Evolutionary conservation across 2,329 filamentous ascomycete species (phyloP).

Genomic region (Colletotrichum liriopes): DNA sequence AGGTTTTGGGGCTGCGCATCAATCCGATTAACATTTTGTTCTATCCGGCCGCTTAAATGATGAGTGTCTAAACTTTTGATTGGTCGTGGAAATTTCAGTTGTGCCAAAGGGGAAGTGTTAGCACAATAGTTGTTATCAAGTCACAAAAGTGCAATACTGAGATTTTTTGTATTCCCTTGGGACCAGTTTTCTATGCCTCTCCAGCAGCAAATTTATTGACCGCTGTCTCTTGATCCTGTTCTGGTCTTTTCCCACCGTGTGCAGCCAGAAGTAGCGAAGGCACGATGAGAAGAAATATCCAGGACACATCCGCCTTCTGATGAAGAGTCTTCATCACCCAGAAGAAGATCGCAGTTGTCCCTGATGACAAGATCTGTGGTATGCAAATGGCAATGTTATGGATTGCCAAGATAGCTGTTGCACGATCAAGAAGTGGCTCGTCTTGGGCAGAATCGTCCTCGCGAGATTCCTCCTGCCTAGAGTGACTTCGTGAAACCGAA

Average conservation of each 20-base stretch:
- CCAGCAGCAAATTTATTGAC: background rate
- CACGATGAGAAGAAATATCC: background rate
- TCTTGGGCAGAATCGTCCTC: background rate
- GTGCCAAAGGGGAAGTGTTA: no score
- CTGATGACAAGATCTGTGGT: background rate
- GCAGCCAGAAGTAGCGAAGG: background rate
- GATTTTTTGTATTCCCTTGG: no score
- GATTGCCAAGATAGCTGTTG: background rate
- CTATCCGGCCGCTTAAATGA: no score
- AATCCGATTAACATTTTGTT: no score
- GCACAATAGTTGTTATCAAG: no score
- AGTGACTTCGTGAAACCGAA: background rate
- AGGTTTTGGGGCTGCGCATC: no score
- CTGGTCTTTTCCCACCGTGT: background rate
- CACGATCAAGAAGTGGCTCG: background rate
- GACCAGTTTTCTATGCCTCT: background rate
- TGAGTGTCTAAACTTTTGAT: no score
- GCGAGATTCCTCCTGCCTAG: background rate
- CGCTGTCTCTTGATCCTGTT: background rate
- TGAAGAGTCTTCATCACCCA: background rate
- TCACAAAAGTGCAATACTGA: no score
- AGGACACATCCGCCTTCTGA: background rate
- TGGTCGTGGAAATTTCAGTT: no score
- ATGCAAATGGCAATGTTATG: constrained; percentile 6
- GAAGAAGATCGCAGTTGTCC: background rate